Evolutionary conservation across 768 basidiomycete species (phyloP), one percentile per base, ranked within the genome.

Genomic region (Panaeolus papilionaceus): DNA sequence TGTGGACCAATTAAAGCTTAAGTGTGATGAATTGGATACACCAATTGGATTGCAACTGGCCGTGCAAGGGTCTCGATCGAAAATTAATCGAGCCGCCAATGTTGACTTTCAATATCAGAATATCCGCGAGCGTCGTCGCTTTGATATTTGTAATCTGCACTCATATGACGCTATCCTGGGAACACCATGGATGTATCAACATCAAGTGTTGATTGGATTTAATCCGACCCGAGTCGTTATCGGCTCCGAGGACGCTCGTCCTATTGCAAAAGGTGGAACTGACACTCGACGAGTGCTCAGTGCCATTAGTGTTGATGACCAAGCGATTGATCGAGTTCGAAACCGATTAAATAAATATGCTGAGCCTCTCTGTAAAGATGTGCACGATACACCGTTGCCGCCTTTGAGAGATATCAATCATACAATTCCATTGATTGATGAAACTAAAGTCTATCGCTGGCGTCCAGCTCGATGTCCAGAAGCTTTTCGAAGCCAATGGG

Each of bases 381-480:
- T 73, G 0, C 67, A 63, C 9, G 76, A 80, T 9, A 79, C 77
- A 0, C 73, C 72, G 0, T 63, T 82, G 10, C 84, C 85, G 0
- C 83, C 82, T 0, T 62, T 82, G 2, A 38, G 79, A 0, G 80
- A 67, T 0, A 80, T 85, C 3, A 85, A 85, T 67, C 82, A 85
- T 65, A 51, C 64, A 0, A 84, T 86, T 1, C 80, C 78, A 0
- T 66, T 86, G 2, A 83, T 83, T 26, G 79, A 84, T 45, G 68
- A 74, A 11, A 38, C 67, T 0, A 74, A 72, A 58, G 65, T 64
- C 0, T 82, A 83, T 62, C 68, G 69, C 0, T 85, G 80, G 81
- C 68, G 75, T 0, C 70, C 75, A 0, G 75, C 80, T 0, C 47
- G 70, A 10, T 86, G 85, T 62, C 80, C 81, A 1, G 82, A 84